Evolutionary conservation across 306 rosid species (phyloP).

Genomic region (Rubus parviflorus): DNA sequence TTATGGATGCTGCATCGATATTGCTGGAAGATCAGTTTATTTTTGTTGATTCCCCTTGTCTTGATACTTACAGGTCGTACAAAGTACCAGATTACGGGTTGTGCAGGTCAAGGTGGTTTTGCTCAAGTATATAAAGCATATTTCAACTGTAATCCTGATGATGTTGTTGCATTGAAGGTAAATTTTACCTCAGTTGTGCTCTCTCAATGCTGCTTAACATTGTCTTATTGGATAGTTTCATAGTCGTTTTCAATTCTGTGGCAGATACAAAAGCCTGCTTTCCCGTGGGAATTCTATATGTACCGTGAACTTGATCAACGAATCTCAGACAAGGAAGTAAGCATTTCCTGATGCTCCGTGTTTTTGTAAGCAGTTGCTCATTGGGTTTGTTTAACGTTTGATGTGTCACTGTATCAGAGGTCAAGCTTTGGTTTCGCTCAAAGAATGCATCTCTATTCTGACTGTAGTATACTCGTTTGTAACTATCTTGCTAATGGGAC

Average conservation of each 20-base stretch:
- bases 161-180: constrained; percentile 86
- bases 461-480: constrained; percentile 77
- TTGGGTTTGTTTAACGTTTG: constrained; percentile 31
- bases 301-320: constrained; percentile 85
- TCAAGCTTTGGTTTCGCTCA: constrained; percentile 80
- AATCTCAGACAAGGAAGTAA: constrained; percentile 59
- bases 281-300: constrained; percentile 93
- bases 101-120: constrained; percentile 93
- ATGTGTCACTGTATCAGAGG: constrained; percentile 59
- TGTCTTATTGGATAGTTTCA: constrained; percentile 26
- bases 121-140: constrained; percentile 87
- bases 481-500: constrained; percentile 81
- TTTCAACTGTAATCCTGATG: constrained; percentile 64
- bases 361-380: constrained; percentile 20
- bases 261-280: constrained; percentile 91
- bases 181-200: not conserved
- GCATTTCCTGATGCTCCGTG: constrained; percentile 15
- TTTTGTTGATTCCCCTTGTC: constrained; percentile 25
- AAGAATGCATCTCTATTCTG: constrained; percentile 68
- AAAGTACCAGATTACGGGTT: constrained; percentile 87
- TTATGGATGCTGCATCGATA: not conserved
- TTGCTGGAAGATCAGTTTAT: not conserved
- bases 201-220: not conserved
- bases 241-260: constrained; percentile 18
- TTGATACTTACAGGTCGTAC: constrained; percentile 65